Evolutionary conservation across 352 stramenopile species (phyloP).

Genomic region (Thalassiosira hispida): DNA sequence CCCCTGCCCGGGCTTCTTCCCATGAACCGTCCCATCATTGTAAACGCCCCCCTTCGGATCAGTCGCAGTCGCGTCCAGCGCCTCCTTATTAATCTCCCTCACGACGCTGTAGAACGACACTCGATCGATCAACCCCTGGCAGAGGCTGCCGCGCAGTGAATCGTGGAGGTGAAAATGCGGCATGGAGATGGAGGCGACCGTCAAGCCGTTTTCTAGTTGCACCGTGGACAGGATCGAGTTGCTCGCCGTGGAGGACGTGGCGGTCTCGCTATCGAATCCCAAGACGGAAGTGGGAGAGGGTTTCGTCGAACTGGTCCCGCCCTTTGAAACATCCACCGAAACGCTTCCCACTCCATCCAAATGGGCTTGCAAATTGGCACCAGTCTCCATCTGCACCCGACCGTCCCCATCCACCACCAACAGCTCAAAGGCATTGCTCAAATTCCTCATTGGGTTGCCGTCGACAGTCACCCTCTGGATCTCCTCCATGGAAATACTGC

Average conservation of each 20-base stretch:
- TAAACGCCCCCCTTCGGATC: constrained; percentile 52
- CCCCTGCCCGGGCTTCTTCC: not conserved
- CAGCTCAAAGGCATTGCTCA: constrained; percentile 50
- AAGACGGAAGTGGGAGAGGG: constrained; percentile 44
- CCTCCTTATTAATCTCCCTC: constrained; percentile 84
- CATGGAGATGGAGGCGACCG: constrained; percentile 33
- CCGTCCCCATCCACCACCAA: constrained; percentile 13
- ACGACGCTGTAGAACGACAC: constrained; percentile 81
- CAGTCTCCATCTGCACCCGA: not conserved
- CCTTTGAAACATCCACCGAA: not conserved
- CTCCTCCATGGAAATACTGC: not conserved
- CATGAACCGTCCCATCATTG: constrained; percentile 33
- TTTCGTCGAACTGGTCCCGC: constrained; percentile 12
- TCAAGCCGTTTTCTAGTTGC: constrained; percentile 43
- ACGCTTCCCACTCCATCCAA: not conserved
- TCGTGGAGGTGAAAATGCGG: constrained; percentile 44
- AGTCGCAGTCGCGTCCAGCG: constrained; percentile 61
- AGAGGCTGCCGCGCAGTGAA: constrained; percentile 59
- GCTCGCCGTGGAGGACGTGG: not conserved
- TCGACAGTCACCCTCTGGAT: not conserved
- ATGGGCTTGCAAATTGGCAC: not conserved
- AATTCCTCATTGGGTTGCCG: constrained; percentile 34
- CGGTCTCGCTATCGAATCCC: constrained; percentile 12
- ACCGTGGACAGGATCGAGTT: not conserved
- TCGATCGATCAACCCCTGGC: constrained; percentile 65